These are phyloP conservation scores for Trichophyton schoenleinii DNA, from an alignment of 2,329 filamentous ascomycete species.

Conservation along the genomic window DNA sequence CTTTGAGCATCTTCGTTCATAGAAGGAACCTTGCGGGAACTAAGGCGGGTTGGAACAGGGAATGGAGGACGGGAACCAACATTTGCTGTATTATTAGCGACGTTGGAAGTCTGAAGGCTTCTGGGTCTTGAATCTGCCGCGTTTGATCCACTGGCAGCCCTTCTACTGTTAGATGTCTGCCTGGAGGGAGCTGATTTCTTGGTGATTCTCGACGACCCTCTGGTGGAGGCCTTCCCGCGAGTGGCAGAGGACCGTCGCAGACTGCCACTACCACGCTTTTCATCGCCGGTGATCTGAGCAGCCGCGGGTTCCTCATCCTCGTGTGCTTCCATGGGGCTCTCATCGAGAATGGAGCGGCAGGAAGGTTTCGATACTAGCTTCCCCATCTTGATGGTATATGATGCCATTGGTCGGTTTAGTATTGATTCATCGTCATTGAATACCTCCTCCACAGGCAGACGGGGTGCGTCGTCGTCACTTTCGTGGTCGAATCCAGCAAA, in stretches of 20 bases:
- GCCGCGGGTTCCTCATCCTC: constrained; percentile 20
- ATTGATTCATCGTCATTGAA: constrained; percentile 33
- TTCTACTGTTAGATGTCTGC: constrained; percentile 53
- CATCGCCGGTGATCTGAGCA: constrained; percentile 16
- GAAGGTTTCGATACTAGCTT: constrained; percentile 29
- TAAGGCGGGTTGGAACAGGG: constrained; percentile 79
- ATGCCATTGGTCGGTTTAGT: constrained; percentile 33
- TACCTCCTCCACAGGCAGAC: constrained; percentile 20
- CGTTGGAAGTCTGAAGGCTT: constrained; percentile 36
- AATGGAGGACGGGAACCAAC: constrained; percentile 54
- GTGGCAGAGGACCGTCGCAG: constrained; percentile 10
- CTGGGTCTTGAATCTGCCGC: constrained; percentile 51
- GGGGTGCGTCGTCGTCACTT: constrained; percentile 39
- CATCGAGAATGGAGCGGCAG: constrained; percentile 22
- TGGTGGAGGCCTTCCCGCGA: constrained; percentile 11
- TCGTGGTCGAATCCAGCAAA: constrained; percentile 70
- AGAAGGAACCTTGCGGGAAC: constrained; percentile 61
- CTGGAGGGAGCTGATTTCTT: constrained; percentile 29
- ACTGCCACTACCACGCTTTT: constrained; percentile 15
- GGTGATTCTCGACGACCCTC: constrained; percentile 26
- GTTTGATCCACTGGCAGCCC: constrained; percentile 66
- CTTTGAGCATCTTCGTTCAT: constrained; percentile 67
- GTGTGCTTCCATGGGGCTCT: constrained; percentile 24
- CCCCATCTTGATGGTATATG: constrained; percentile 31
- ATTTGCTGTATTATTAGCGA: constrained; percentile 32